phyloP scores from a whole-genome alignment of 257 asterid species.

The Plantago ovata region DNA sequence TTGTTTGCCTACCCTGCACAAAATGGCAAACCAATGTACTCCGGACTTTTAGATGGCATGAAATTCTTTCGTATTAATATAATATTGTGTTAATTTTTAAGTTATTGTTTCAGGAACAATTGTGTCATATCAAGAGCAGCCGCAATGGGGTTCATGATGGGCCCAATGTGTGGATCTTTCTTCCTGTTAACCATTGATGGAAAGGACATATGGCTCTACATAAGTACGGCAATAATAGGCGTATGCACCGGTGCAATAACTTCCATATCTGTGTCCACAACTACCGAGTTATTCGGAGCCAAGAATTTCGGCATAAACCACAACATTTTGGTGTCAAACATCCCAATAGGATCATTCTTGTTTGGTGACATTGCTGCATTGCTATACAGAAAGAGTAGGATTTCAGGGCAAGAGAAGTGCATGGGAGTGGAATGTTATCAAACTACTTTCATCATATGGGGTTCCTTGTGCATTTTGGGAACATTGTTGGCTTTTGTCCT shows the following conservation, averaged over 20 bases:
- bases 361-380: constrained; percentile 66
- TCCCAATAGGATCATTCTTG: constrained; percentile 63
- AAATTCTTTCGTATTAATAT: background rate
- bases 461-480: constrained; percentile 50
- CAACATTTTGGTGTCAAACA: constrained; percentile 60
- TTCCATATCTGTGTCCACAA: constrained; percentile 58
- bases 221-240: constrained; percentile 64
- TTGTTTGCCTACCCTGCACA: too few relatives aligned
- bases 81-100: background rate
- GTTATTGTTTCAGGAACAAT: constrained; percentile 32
- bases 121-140: constrained; percentile 46
- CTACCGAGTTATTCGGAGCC: constrained; percentile 66
- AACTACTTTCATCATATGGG: constrained; percentile 55
- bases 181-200: constrained; percentile 37
- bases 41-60: too few relatives aligned
- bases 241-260: constrained; percentile 68
- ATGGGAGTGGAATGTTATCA: constrained; percentile 52
- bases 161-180: constrained; percentile 72
- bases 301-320: constrained; percentile 62
- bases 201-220: constrained; percentile 29
- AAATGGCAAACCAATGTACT: too few relatives aligned
- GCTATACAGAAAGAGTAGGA: constrained; percentile 34
- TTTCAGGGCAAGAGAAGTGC: constrained; percentile 33
- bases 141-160: constrained; percentile 57
- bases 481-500: constrained; percentile 42